Percentiles rank a stretch among this genome's conserved stretches.
Conservation (phyloP, 768 basidiomycete species). For the Tylopilus sp. region DNA sequence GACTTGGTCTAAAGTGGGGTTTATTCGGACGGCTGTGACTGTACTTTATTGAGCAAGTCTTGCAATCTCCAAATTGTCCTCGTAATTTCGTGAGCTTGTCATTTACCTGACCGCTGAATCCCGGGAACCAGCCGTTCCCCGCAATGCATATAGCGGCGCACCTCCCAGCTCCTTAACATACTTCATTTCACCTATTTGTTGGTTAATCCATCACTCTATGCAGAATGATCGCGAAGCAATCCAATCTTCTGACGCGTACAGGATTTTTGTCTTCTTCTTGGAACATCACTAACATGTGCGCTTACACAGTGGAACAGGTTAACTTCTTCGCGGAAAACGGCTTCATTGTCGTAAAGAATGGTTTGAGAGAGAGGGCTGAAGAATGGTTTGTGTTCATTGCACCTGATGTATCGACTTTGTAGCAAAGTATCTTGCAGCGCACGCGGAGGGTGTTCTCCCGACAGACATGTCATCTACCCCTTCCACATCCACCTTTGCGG, state of each 20-base stretch:
- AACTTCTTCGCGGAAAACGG: slow-evolving; percentile 55
- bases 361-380: slow-evolving; percentile 47
- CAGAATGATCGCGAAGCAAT: neutral
- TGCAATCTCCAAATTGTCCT: neutral
- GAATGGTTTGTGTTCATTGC: slow-evolving; percentile 36
- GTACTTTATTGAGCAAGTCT: neutral
- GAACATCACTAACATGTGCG: neutral
- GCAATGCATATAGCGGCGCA: neutral
- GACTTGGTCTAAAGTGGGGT: neutral
- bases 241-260: slow-evolving; percentile 34
- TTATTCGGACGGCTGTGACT: neutral
- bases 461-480: neutral
- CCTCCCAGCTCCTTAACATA: neutral
- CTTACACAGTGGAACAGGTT: slow-evolving; percentile 41
- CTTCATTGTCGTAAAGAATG: slow-evolving; percentile 45
- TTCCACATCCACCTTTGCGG: neutral
- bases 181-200: neutral
- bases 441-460: neutral
- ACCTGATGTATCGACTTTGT: neutral
- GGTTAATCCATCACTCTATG: neutral
- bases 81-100: neutral
- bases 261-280: neutral
- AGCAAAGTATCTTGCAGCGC: neutral
- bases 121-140: neutral
- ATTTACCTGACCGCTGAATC: slow-evolving; percentile 3